These are phyloP conservation scores for Trichoderma guizhouense DNA, from an alignment of 2,329 filamentous ascomycete genomes.

Conservation along the genomic window DNA sequence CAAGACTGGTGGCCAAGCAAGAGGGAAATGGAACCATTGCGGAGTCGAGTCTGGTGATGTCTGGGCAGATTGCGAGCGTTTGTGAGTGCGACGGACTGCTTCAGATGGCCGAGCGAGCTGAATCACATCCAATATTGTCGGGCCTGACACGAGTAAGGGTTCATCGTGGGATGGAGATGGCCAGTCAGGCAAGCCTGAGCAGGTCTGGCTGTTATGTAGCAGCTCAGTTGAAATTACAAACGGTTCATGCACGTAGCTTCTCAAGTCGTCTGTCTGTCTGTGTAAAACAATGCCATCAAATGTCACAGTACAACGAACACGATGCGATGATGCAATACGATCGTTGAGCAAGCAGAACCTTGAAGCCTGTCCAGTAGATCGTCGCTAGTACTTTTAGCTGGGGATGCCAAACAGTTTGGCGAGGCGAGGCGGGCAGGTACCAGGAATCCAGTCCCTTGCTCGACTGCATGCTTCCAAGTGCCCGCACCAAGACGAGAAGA, in stretches of 20 bases:
- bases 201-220: not conserved
- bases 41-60: constrained; percentile 10
- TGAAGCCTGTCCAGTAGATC: not conserved
- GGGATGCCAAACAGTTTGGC: not conserved
- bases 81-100: not conserved
- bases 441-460: not conserved
- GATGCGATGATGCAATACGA: not conserved
- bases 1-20: not conserved
- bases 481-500: not conserved
- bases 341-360: not conserved
- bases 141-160: not conserved
- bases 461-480: not conserved
- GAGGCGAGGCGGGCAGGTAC: not conserved
- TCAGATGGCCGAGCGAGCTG: not conserved
- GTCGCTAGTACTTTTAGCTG: not conserved
- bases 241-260: not conserved
- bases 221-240: not conserved
- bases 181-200: not conserved
- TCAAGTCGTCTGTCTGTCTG: not conserved
- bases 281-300: not conserved
- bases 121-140: not conserved
- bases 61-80: not conserved
- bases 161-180: not conserved
- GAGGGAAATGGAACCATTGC: not conserved
- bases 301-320: not conserved